Evolutionary conservation across 257 asterid genomes (phyloP), one percentile per base, ranked within the genome.

Genomic region (Eustoma russellianum): DNA sequence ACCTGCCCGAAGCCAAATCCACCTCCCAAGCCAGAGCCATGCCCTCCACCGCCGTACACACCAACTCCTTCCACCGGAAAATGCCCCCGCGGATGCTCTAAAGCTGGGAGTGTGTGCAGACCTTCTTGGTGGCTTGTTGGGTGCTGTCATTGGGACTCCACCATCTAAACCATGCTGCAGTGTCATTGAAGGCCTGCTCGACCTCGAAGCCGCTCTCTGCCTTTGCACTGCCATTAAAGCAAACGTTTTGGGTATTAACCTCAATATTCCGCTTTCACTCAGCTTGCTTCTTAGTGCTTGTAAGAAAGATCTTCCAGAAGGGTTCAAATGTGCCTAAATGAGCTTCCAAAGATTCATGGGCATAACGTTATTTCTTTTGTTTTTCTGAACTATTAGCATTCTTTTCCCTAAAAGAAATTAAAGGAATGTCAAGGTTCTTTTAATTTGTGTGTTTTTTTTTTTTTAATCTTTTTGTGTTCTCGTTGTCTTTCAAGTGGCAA

Each of bases 161-260:
- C 74, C 74, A 2, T 30, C 14, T 45, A 13, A 41, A 3, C 70
- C 67, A 58, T 69, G 70, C 46, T 69, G 74, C 46, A 9, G 44
- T 38, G 62, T 69, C 47, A 52, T 69, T 1, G 46, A 59, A 48
- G 70, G 74, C 34, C 59, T 69, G 2, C 70, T 12, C 9, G 74
- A 69, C 38, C 60, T 63, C 8, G 74, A 69, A 46, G 74, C 74
- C 3, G 70, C 70, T 5, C 48, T 69, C 35, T 69, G 74, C 63
- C 70, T 69, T 12, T 69, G 74, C 59, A 69, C 74, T 17, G 70
- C 70, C 19, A 63, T 63, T 30, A 69, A 69, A 63, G 70, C 74
- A 17, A 69, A 65, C 17, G 14, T 70, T 46, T 34, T 60, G 35
- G 72, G 72, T 0, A 65, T 65, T 47, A 56, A 65, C 62, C 71